phyloP scores from a whole-genome alignment of 2,329 filamentous ascomycete species.

The Didymella exigua region DNA sequence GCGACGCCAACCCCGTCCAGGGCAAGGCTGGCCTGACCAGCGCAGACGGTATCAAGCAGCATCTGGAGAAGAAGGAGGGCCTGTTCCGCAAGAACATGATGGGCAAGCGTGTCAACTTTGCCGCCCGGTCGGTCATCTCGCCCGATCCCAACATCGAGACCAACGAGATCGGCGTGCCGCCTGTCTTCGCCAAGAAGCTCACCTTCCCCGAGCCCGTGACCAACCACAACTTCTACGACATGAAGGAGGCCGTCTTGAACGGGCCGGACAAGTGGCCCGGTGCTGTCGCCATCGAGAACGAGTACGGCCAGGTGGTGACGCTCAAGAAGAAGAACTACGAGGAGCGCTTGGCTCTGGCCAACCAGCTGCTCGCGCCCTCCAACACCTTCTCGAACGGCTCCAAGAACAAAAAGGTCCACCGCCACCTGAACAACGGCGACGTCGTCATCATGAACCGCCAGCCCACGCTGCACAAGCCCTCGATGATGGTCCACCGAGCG shows the following conservation, averaged over 20 bases:
- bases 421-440: conserved; percentile 94
- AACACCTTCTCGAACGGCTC: conserved; percentile 74
- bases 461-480: conserved; percentile 96
- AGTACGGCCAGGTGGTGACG: conserved; percentile 89
- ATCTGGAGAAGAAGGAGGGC: conserved; percentile 97
- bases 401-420: conserved; percentile 93
- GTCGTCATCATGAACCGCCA: conserved; percentile 99
- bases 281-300: conserved; percentile 91
- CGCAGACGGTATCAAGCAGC: conserved; percentile 96
- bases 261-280: conserved; percentile 93
- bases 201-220: conserved; percentile 98
- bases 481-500: conserved; percentile 97
- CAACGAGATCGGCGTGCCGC: conserved; percentile 96
- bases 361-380: conserved; percentile 87
- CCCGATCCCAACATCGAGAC: conserved; percentile 99
- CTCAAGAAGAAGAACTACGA: conserved; percentile 85
- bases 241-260: conserved; percentile 96
- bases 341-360: conserved; percentile 86
- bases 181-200: conserved; percentile 95
- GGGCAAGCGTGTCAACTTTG: conserved; percentile 99
- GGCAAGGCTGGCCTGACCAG: conserved; percentile 77
- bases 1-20: conserved; percentile 81
- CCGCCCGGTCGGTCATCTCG: conserved; percentile 95
- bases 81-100: conserved; percentile 99
- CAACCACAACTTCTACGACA: conserved; percentile 92